Evolutionary conservation across 2,329 filamentous ascomycete genomes (phyloP), one percentile per base, ranked within the genome.

Genomic region (Curvularia sp.): DNA sequence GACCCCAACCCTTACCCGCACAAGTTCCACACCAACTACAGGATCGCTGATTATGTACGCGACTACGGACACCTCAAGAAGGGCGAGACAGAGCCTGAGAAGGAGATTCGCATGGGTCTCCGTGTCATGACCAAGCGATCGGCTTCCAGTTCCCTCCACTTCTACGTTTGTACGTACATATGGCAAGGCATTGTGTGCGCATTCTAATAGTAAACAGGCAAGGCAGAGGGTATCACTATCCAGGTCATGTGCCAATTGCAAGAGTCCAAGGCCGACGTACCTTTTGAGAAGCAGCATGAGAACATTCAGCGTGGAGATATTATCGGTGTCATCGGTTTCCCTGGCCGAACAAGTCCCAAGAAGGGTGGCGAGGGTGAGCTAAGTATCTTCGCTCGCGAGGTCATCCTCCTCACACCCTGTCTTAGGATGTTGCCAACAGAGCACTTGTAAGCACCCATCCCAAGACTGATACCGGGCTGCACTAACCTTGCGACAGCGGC

Each of bases 211-310:
- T 58, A 48, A 28, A 43, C 48, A 60, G 62, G 94, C 73, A 87
- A 89, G 64, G 86, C 86, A 13, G 88, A 92, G 75, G 90, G 90
- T 57, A 83, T 86, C 67, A 90, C 91, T 78, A 84, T 97, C 47
- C 96, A 99, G 82, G 88, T 98, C 64, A 92, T 98, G 84, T 96
- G 92, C 76, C 93, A 97, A 79, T 86, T 90, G 46, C 89, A 97
- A 73, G 87, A 96, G 70, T 86, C 88, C 57, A 85, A 85, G 57
- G 87, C 89, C 66, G 85, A 85, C 49, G 84, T 86, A 20, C 78
- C 88, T 7, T 99, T 98, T 70, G 90, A 91, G 69, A 87, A 91
- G 60, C 94, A 98, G 81, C 95, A 99, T 75, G 89, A 96, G 71
- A 85, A 91, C 77, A 85, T 99, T 60, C 88, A 93, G 67, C 85